Evolutionary conservation across 768 basidiomycete genomes (phyloP).

Genomic region (Termitomyces bulborhizus): DNA sequence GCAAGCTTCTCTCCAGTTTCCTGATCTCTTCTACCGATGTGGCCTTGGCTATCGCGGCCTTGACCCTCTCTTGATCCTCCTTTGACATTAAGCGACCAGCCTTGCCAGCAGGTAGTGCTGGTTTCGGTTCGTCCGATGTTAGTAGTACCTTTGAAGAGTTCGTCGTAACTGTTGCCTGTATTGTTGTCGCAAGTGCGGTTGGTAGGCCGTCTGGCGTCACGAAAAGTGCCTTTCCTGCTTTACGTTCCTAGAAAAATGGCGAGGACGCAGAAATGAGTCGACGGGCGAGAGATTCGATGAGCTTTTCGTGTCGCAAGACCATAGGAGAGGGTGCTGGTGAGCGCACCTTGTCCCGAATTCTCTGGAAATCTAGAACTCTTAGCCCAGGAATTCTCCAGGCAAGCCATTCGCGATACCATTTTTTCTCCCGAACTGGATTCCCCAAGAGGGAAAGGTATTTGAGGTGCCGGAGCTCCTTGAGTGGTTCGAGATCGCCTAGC

Average conservation of each 20-base stretch:
- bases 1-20: constrained; percentile 72
- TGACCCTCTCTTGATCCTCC: constrained; percentile 85
- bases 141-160: constrained; percentile 54
- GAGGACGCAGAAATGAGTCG: constrained; percentile 2
- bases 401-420: constrained; percentile 97
- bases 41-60: constrained; percentile 84
- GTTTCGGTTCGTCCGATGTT: constrained; percentile 76
- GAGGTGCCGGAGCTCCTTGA: constrained; percentile 69
- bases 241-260: constrained; percentile 60
- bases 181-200: constrained; percentile 73
- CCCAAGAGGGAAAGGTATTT: constrained; percentile 74
- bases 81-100: constrained; percentile 87
- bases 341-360: constrained; percentile 90
- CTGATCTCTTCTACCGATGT: constrained; percentile 87
- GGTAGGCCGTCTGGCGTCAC: constrained; percentile 72
- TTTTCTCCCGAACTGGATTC: constrained; percentile 84
- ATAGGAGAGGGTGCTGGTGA: constrained; percentile 30
- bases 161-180: constrained; percentile 68
- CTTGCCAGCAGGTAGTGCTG: constrained; percentile 47
- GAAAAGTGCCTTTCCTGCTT: constrained; percentile 69
- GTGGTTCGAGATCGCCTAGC: constrained; percentile 79
- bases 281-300: constrained; percentile 12
- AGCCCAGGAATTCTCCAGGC: constrained; percentile 81
- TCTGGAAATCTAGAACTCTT: constrained; percentile 92
- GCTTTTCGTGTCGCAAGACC: constrained; percentile 19